Conservation (phyloP, 148 eudicot species). For the Camellia sinensis region DNA sequence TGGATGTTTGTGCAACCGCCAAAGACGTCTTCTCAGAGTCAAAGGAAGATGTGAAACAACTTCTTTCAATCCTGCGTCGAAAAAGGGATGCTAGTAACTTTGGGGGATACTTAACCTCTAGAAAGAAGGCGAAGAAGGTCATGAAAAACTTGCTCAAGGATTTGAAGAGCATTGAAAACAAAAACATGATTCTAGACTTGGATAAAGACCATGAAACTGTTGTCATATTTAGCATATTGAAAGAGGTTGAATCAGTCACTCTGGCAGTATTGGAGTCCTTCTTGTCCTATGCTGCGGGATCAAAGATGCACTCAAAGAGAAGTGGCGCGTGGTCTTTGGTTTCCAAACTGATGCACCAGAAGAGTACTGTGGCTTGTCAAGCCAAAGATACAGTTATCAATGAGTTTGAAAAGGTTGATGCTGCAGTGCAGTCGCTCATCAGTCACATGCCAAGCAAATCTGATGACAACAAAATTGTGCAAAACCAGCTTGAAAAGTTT, state of each 20-base stretch:
- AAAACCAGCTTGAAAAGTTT: slow-evolving; percentile 12
- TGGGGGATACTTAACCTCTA: slow-evolving; percentile 8
- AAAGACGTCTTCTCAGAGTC: too few relatives aligned
- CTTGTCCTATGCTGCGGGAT: slow-evolving; percentile 9
- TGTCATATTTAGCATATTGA: slow-evolving; percentile 5
- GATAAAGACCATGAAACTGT: neutral
- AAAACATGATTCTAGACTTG: neutral
- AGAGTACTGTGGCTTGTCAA: neutral
- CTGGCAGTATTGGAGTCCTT: slow-evolving; percentile 18
- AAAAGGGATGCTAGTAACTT: too few relatives aligned
- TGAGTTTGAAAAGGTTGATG: slow-evolving; percentile 20
- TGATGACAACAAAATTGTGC: neutral
- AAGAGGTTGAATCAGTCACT: slow-evolving; percentile 22
- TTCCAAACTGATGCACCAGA: slow-evolving; percentile 13
- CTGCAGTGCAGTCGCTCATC: slow-evolving; percentile 4
- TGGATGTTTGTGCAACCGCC: neutral
- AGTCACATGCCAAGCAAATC: slow-evolving; percentile 10
- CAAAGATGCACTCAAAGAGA: slow-evolving; percentile 5
- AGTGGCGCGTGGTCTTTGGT: slow-evolving; percentile 20
- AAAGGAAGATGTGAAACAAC: too few relatives aligned
- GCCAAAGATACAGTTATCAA: neutral
- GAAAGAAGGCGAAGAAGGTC: slow-evolving; percentile 7
- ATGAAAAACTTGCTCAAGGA: too few relatives aligned
- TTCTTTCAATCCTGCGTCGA: too few relatives aligned
- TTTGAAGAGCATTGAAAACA: neutral